phyloP scores from a whole-genome alignment of 169 alveolate genomes.

The Plasmodium vinckei region DNA sequence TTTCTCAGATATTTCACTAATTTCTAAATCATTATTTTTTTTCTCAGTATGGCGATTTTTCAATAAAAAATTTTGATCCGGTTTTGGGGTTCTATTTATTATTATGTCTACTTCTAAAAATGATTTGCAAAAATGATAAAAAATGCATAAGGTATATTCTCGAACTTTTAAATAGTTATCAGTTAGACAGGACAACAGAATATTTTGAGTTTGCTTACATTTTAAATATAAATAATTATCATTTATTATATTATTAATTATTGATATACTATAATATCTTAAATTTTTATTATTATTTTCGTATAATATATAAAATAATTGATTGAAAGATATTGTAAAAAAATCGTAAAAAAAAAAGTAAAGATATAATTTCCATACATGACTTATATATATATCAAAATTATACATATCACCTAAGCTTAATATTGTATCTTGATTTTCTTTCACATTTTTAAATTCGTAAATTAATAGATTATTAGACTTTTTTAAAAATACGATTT shows the following conservation, averaged over 20 bases:
- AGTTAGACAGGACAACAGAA: slow-evolving; percentile 60
- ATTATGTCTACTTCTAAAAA: slow-evolving; percentile 38
- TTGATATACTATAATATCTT: slow-evolving; percentile 72
- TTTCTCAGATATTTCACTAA: background rate
- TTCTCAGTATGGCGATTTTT: background rate
- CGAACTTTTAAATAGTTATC: slow-evolving; percentile 67
- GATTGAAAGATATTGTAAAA: slow-evolving; percentile 42
- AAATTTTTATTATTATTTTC: slow-evolving; percentile 66
- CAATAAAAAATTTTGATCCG: background rate
- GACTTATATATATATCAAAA: slow-evolving; percentile 54
- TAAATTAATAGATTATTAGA: slow-evolving; percentile 30
- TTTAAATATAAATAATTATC: slow-evolving; percentile 65
- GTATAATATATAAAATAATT: slow-evolving; percentile 61
- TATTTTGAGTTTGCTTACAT: slow-evolving; percentile 58
- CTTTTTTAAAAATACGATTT: background rate
- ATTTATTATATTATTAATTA: slow-evolving; percentile 58
- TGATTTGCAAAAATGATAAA: slow-evolving; percentile 41
- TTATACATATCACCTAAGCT: slow-evolving; percentile 11
- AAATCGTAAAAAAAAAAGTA: slow-evolving; percentile 68
- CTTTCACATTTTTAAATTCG: slow-evolving; percentile 42
- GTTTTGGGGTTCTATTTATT: background rate
- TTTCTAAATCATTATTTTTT: background rate
- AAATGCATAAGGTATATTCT: slow-evolving; percentile 55
- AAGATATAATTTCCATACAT: slow-evolving; percentile 53
- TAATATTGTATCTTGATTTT: slow-evolving; percentile 13